A percentile compares a stretch with the other conserved stretches of the same genome.
Evolutionary conservation across 1,284 basidiomycete genomes (phyloP).

Genomic region (Tilletia setariae): DNA sequence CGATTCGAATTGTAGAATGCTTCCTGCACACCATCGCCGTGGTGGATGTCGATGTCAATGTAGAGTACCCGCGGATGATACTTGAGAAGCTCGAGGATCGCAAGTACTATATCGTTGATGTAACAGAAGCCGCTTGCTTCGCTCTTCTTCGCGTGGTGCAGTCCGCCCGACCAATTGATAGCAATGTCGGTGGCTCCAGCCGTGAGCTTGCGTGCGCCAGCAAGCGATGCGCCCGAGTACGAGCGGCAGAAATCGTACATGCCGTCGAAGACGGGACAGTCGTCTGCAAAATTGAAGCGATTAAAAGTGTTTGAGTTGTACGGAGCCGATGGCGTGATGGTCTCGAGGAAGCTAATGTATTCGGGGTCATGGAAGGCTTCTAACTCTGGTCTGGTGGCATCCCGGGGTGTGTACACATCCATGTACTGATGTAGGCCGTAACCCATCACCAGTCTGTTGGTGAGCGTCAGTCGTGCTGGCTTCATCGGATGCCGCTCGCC

Average conservation of each 20-base stretch:
- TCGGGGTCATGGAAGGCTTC: slow-evolving; percentile 85
- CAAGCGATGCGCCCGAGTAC: slow-evolving; percentile 65
- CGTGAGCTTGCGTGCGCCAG: slow-evolving; percentile 60
- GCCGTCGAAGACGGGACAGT: slow-evolving; percentile 54
- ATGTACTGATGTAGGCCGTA: slow-evolving; percentile 96
- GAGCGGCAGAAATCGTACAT: slow-evolving; percentile 54
- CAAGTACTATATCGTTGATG: slow-evolving; percentile 81
- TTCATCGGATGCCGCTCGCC: slow-evolving; percentile 99
- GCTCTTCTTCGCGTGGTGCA: slow-evolving; percentile 96
- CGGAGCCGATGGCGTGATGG: slow-evolving; percentile 46
- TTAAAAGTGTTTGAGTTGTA: slow-evolving; percentile 42
- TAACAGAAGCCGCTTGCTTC: slow-evolving; percentile 96
- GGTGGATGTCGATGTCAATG: slow-evolving; percentile 97
- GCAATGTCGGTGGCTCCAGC: slow-evolving; percentile 84
- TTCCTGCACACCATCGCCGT: slow-evolving; percentile 97
- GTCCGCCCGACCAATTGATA: slow-evolving; percentile 95
- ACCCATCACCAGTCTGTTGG: slow-evolving; percentile 90
- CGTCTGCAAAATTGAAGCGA: slow-evolving; percentile 54
- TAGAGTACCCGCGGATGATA: slow-evolving; percentile 84
- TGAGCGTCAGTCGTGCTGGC: slow-evolving; percentile 86
- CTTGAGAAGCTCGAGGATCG: slow-evolving; percentile 60
- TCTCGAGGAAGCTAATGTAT: slow-evolving; percentile 87
- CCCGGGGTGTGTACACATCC: slow-evolving; percentile 83
- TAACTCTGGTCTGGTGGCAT: slow-evolving; percentile 84
- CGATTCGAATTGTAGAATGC: slow-evolving; percentile 97